Conservation (phyloP, 1,139 yeast genomes). For the Sugiyamaella pinicola region DNA sequence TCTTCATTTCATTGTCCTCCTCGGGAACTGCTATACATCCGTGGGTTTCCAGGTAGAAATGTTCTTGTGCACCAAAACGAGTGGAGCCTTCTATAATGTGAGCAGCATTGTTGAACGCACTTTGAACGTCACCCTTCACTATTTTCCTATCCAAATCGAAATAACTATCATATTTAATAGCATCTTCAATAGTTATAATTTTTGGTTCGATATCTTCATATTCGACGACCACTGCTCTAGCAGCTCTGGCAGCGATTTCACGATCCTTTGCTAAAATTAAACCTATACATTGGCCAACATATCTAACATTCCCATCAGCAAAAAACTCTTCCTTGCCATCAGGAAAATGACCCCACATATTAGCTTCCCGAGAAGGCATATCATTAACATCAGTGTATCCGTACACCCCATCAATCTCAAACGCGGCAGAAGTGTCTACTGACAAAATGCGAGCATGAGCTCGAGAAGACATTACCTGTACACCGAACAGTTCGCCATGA, state of each 20-base stretch:
- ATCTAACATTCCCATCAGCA: constrained; percentile 47
- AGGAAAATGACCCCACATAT: constrained; percentile 47
- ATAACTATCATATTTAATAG: constrained; percentile 44
- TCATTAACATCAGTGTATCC: constrained; percentile 48
- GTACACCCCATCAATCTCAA: constrained; percentile 46
- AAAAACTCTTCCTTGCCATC: constrained; percentile 48
- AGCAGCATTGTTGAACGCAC: constrained; percentile 43
- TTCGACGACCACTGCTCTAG: constrained; percentile 47
- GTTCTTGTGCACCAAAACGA: constrained; percentile 52
- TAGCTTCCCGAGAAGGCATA: constrained; percentile 43
- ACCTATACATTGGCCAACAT: constrained; percentile 50
- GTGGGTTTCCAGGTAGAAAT: constrained; percentile 51
- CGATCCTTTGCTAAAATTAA: constrained; percentile 46
- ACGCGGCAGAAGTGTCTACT: constrained; percentile 45
- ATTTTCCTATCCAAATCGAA: constrained; percentile 37
- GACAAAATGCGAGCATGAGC: constrained; percentile 48
- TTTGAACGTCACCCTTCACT: constrained; percentile 46
- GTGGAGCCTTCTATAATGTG: constrained; percentile 45
- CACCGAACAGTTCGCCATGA: constrained; percentile 47
- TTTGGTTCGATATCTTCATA: constrained; percentile 44
- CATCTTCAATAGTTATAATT: constrained; percentile 49
- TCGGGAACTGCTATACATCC: constrained; percentile 49
- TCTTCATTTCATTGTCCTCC: constrained; percentile 49
- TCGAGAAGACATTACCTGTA: constrained; percentile 47
- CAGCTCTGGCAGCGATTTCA: constrained; percentile 48